Conservation (phyloP, 495 filamentous ascomycete genomes). For the Lophiostoma macrostomum region DNA sequence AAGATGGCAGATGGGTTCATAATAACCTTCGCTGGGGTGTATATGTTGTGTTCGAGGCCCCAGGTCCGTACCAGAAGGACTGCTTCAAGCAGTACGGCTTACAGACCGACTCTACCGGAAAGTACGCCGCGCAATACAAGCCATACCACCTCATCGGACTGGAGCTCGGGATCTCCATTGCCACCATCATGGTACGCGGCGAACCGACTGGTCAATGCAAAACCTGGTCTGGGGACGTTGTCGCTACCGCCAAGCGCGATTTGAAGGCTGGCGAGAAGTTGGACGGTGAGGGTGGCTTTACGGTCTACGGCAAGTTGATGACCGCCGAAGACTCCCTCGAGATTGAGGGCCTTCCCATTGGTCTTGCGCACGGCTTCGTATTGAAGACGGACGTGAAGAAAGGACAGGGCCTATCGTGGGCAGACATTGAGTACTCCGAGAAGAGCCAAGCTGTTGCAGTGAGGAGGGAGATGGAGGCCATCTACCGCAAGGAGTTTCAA, state of each 20-base stretch:
- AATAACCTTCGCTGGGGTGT: conserved; percentile 33
- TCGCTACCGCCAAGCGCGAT: conserved; percentile 34
- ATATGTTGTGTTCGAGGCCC: conserved; percentile 33
- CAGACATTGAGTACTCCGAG: conserved; percentile 31
- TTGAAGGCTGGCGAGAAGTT: conserved; percentile 25
- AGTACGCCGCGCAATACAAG: conserved; percentile 34
- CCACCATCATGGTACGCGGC: conserved; percentile 33
- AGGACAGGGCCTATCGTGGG: conserved; percentile 30
- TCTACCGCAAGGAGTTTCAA: conserved; percentile 28
- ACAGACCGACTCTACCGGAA: conserved; percentile 26
- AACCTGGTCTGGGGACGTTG: conserved; percentile 29
- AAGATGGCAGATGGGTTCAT: conserved; percentile 24
- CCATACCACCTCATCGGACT: conserved; percentile 35
- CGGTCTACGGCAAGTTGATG: conserved; percentile 34
- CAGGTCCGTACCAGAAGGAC: conserved; percentile 32
- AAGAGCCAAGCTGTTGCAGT: conserved; percentile 30
- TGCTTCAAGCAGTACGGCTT: conserved; percentile 35
- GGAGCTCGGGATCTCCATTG: conserved; percentile 30
- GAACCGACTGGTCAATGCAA: conserved; percentile 33
- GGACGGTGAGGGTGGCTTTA: conserved; percentile 31
- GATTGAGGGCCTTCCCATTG: conserved; percentile 34
- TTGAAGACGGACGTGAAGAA: conserved; percentile 28
- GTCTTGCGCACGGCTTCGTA: conserved; percentile 29
- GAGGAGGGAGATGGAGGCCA: conserved; percentile 32
- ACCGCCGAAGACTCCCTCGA: conserved; percentile 28